A percentile compares a stretch with the other conserved stretches of the same genome.
These are phyloP conservation scores for Kluyveromyces sp. DNA, from an alignment of 1,139 yeast genomes.

Conservation along the genomic window DNA sequence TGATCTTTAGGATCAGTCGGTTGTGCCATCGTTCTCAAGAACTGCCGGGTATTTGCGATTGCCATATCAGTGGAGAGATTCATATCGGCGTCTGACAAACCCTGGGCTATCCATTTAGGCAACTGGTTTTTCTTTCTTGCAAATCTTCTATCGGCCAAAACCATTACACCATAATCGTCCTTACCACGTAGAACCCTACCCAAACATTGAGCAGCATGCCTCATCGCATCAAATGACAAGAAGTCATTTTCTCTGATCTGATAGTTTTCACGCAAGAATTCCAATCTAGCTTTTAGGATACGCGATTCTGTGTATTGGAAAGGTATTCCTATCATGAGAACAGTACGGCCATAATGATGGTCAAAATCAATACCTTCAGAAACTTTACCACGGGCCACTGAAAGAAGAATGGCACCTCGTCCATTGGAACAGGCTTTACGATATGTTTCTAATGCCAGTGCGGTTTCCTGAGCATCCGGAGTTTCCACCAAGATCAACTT, in stretches of 20 bases:
- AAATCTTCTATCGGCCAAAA: constrained; percentile 88
- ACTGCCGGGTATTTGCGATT: constrained; percentile 86
- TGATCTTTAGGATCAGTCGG: constrained; percentile 87
- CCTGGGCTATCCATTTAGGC: constrained; percentile 97
- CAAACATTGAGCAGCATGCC: constrained; percentile 98
- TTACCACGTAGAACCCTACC: constrained; percentile 97
- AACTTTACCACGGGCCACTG: constrained; percentile 98
- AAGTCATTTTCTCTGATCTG: constrained; percentile 92
- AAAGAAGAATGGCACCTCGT: constrained; percentile 88
- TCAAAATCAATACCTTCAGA: constrained; percentile 99
- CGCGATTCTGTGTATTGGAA: constrained; percentile 97
- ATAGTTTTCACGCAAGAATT: constrained; percentile 85
- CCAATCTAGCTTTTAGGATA: constrained; percentile 87
- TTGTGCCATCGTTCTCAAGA: constrained; percentile 87
- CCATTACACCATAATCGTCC: constrained; percentile 98
- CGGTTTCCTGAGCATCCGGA: constrained; percentile 98
- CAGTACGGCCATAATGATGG: constrained; percentile 96
- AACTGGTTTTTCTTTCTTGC: constrained; percentile 77
- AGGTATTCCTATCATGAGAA: constrained; percentile 97
- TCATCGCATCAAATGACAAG: constrained; percentile 96
- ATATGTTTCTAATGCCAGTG: constrained; percentile 89
- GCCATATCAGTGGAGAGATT: constrained; percentile 97
- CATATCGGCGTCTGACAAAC: constrained; percentile 81
- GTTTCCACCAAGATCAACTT: constrained; percentile 94
- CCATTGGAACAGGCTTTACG: constrained; percentile 97